phyloP scores from a whole-genome alignment of 2,329 filamentous ascomycete species.

The Calonectria pseudoreteaudii region DNA sequence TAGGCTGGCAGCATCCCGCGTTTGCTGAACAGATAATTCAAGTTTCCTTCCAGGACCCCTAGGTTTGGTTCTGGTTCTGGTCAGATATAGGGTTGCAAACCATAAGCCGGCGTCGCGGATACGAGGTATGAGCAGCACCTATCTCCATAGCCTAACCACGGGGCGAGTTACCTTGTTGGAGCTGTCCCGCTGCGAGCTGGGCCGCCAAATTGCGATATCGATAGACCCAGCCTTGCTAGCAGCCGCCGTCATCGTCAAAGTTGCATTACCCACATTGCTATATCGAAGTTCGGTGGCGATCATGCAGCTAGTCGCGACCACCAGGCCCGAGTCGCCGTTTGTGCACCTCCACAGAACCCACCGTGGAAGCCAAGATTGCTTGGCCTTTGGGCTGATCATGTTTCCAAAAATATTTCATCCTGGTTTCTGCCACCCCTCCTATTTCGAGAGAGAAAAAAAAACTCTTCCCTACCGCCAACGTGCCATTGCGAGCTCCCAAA shows the following conservation, averaged over 20 bases:
- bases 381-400: background rate
- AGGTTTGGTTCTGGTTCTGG: background rate
- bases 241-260: constrained; percentile 14
- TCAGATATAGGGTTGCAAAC: constrained; percentile 6
- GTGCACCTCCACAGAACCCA: constrained; percentile 9
- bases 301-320: constrained; percentile 11
- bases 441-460: background rate
- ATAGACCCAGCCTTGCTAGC: constrained; percentile 7
- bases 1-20: background rate
- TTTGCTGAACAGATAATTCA: background rate
- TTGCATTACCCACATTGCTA: constrained; percentile 15
- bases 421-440: background rate
- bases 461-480: constrained; percentile 15
- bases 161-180: background rate
- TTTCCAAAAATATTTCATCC: constrained; percentile 22
- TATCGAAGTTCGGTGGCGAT: constrained; percentile 7
- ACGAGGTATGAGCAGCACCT: background rate
- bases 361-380: background rate
- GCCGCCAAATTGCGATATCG: background rate
- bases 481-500: constrained; percentile 9
- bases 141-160: background rate
- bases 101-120: background rate
- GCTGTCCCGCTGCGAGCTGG: background rate
- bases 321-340: constrained; percentile 11
- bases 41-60: background rate